Base-by-base conservation (phyloP, 2,329 filamentous ascomycete species). In the Neocatenulostroma microsporum region DNA sequence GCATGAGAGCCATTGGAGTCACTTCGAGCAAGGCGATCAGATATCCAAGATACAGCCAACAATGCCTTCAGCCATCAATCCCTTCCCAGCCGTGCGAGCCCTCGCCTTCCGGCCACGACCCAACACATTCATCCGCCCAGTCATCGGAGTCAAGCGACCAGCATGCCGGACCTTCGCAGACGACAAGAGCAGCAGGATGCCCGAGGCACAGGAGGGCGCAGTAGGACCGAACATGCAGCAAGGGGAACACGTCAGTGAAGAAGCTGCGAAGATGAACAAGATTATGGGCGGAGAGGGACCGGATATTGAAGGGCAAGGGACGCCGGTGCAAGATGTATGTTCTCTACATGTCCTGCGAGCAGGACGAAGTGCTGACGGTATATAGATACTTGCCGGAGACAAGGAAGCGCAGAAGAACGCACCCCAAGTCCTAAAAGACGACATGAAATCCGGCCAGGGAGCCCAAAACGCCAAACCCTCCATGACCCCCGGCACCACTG, bases 351-450 rank as follows among this genome's bases (percentile, higher is more conserved):
- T n/a, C n/a, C n/a, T 4, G 17, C 14, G 18, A 17, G 8, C 12
- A 5, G 18, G 4, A 21, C 6, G 5, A 13, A 13, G 17, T 31
- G 19, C 23, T 41, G 11, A 37, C n/a, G 17, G 26, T 20, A n/a
- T 4, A n/a, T 49, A 82, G 78, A 71, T 82, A 39, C 66, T 84
- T 24, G 66, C 74, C 54, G 72, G 75, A 32, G 78, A 83, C 51
- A 69, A 75, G 53, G 69, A 78, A 39, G 69, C 70, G 21, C 63
- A 69, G 47, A 71, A 80, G 44, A 73, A 80, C 33, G 74, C 79
- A 8, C 79, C 80, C 8, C 72, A 82, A 57, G 72, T 84, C 17
- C 70, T 84, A 62, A 73, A 80, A 52, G 71, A 82, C 45, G 67
- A 73, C 41, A 58, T 74, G 17, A 69, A 72, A 43, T 50, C 60